Evolutionary conservation across 1,139 yeast species (phyloP).

Genomic region (Debaryomyces udenii): DNA sequence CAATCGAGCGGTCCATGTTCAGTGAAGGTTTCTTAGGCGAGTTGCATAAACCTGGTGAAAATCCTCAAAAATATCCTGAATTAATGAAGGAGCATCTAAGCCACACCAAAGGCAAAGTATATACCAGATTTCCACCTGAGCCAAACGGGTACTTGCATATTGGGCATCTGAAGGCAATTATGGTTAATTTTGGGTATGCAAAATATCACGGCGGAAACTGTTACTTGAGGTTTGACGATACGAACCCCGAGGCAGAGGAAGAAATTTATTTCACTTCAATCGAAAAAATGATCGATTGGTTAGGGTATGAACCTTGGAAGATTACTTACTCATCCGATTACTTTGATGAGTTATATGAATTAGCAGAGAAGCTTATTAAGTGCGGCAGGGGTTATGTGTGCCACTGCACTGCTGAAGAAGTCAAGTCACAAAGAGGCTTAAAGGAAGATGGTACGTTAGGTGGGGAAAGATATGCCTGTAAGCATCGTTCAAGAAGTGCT

Average conservation of each 20-base stretch:
- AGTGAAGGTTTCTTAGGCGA: constrained; percentile 95
- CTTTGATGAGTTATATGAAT: constrained; percentile 81
- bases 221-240: constrained; percentile 92
- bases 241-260: constrained; percentile 98
- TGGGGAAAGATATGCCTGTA: constrained; percentile 84
- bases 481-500: constrained; percentile 67
- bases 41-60: constrained; percentile 92
- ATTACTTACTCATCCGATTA: constrained; percentile 96
- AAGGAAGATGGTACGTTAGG: constrained; percentile 91
- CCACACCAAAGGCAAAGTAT: constrained; percentile 78
- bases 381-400: constrained; percentile 85
- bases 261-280: constrained; percentile 87
- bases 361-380: constrained; percentile 79
- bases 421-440: constrained; percentile 86
- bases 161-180: constrained; percentile 97
- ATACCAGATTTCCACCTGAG: constrained; percentile 97
- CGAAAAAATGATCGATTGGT: constrained; percentile 83
- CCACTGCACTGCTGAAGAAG: constrained; percentile 91
- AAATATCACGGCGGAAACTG: constrained; percentile 82
- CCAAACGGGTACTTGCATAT: constrained; percentile 96
- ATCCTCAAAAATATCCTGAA: constrained; percentile 87
- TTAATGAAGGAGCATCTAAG: constrained; percentile 77
- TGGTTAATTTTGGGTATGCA: constrained; percentile 95
- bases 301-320: constrained; percentile 91
- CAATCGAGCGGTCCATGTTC: constrained; percentile 77